These are phyloP conservation scores for Somion occarium DNA, from an alignment of 1,284 basidiomycete species.

Conservation along the genomic window DNA sequence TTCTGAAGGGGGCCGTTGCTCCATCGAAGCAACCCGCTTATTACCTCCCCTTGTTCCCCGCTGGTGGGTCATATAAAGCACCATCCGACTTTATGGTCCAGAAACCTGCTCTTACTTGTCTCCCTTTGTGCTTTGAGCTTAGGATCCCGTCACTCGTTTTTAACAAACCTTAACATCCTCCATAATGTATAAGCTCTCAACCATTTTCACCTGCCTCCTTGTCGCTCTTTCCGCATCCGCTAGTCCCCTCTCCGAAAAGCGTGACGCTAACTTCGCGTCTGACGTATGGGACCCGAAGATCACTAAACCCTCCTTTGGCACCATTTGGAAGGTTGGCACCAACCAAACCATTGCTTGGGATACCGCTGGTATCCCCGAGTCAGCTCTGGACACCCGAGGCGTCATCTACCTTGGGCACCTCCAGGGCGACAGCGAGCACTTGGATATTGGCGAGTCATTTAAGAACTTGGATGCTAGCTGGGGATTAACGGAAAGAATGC, in stretches of 20 bases:
- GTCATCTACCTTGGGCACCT: constrained; percentile 35
- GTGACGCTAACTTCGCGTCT: constrained; percentile 17
- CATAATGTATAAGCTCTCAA: constrained; percentile 5
- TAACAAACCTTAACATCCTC: neutral
- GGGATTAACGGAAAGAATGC: neutral
- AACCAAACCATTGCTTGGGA: constrained; percentile 40
- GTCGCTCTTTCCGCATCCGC: constrained; percentile 21
- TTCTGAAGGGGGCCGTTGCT: neutral
- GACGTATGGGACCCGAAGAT: constrained; percentile 45
- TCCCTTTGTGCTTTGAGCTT: neutral
- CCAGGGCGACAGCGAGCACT: constrained; percentile 31
- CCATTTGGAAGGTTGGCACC: constrained; percentile 35
- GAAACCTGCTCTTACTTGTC: neutral
- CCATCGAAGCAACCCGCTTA: neutral
- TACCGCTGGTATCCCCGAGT: constrained; percentile 28
- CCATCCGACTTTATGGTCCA: neutral
- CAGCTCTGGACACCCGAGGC: constrained; percentile 25
- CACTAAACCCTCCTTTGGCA: constrained; percentile 25
- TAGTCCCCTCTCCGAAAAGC: constrained; percentile 24
- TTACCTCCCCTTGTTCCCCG: neutral
- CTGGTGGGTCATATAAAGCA: neutral
- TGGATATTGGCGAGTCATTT: constrained; percentile 33
- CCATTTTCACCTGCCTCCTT: constrained; percentile 19
- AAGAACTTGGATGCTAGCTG: no score
- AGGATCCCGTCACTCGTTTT: neutral